Percentiles rank a stretch among this genome's conserved stretches.
phyloP scores from a whole-genome alignment of 106 monocot species.

The Platanthera zijinensis region DNA sequence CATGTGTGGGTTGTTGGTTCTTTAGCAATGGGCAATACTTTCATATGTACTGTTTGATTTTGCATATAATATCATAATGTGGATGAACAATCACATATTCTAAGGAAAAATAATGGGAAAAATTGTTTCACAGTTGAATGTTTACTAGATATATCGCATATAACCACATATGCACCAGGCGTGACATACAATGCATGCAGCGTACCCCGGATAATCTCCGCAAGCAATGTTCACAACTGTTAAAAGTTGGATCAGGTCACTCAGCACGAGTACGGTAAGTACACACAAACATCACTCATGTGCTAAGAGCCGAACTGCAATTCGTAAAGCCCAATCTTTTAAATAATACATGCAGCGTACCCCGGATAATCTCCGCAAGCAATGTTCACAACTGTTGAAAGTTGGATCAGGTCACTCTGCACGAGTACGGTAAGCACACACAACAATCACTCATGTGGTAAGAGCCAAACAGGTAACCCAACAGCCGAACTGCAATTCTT shows the following conservation, averaged over 20 bases:
- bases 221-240: not conserved
- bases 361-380: not conserved
- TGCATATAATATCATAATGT: not conserved
- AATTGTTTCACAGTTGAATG: not conserved
- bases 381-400: not conserved
- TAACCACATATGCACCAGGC: not conserved
- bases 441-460: too few species aligned
- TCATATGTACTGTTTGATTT: conserved; percentile 1
- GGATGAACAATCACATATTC: not conserved
- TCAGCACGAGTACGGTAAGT: too few species aligned
- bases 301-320: too few species aligned
- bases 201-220: not conserved
- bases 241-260: too few species aligned
- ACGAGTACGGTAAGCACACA: too few species aligned
- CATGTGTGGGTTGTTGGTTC: too few species aligned
- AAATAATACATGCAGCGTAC: not conserved
- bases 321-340: too few species aligned
- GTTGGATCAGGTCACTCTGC: too few species aligned
- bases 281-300: too few species aligned
- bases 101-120: not conserved
- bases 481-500: too few species aligned
- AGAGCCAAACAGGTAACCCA: too few species aligned
- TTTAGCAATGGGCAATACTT: not conserved
- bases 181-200: not conserved
- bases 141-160: not conserved